Evolutionary conservation across 2,329 filamentous ascomycete species (phyloP).

Genomic region (Diplodia intermedia): DNA sequence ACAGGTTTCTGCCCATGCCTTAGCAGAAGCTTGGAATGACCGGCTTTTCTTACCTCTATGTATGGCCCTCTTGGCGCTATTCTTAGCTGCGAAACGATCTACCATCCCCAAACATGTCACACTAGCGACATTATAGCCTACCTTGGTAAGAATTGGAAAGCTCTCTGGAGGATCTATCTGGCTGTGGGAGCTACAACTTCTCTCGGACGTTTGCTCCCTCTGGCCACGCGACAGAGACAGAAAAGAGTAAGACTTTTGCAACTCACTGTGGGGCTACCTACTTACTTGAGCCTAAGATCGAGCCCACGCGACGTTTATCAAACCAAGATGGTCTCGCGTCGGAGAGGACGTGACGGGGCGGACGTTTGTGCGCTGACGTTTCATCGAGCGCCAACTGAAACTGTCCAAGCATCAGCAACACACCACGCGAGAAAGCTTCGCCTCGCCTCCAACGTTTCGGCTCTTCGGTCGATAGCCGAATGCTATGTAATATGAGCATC

Average conservation of each 20-base stretch:
- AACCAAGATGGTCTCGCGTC: constrained; percentile 8
- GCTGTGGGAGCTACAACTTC: no score
- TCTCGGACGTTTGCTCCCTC: background rate
- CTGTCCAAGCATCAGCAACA: constrained; percentile 5
- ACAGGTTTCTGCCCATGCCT: background rate
- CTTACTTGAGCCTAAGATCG: background rate
- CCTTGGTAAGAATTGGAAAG: no score
- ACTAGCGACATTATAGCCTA: no score
- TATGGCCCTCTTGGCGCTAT: no score
- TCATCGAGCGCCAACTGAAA: constrained; percentile 16
- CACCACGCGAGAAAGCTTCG: background rate
- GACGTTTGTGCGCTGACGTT: background rate
- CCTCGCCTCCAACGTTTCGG: background rate
- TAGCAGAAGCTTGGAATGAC: constrained; percentile 3
- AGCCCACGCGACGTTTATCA: constrained; percentile 6
- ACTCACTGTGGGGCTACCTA: background rate
- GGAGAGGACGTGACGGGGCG: background rate
- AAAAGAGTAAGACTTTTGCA: background rate
- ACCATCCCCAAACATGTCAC: no score
- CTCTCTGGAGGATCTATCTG: no score
- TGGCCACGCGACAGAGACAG: background rate
- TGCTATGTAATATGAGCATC: constrained; percentile 3
- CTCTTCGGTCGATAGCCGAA: background rate
- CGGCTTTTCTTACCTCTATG: background rate
- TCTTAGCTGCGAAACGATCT: no score